Percentiles rank a stretch among this genome's conserved stretches.
phyloP scores from a whole-genome alignment of 2,329 filamentous ascomycete genomes.

The Tolypocladium cylindrosporum region DNA sequence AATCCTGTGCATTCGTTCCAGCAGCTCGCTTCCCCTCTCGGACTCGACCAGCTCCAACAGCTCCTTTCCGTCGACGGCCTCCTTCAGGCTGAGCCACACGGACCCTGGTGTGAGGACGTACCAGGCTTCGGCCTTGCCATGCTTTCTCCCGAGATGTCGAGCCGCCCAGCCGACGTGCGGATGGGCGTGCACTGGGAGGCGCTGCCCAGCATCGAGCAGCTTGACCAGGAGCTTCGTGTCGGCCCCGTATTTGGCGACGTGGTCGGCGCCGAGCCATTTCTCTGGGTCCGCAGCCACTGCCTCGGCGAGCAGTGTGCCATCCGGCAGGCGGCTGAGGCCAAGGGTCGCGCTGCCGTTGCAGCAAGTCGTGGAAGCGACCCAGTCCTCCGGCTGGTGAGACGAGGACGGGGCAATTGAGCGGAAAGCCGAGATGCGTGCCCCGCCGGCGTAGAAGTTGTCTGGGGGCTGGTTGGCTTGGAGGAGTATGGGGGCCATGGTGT shows the following conservation, averaged over 20 bases:
- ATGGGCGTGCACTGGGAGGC: slow-evolving; percentile 11
- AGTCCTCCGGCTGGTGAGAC: slow-evolving; percentile 9
- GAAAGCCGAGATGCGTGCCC: slow-evolving; percentile 7
- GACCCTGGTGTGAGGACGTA: slow-evolving; percentile 9
- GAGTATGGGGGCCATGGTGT: slow-evolving; percentile 1
- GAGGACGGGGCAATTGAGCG: slow-evolving; percentile 2
- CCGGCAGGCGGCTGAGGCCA: slow-evolving; percentile 6
- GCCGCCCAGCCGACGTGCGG: slow-evolving; percentile 9
- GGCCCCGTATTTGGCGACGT: slow-evolving; percentile 6
- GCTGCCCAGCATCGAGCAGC: slow-evolving; percentile 11
- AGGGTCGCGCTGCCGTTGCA: slow-evolving; percentile 7
- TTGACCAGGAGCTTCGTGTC: slow-evolving; percentile 12
- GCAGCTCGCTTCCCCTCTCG: slow-evolving; percentile 4
- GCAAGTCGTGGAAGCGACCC: slow-evolving; percentile 11
- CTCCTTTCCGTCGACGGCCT: slow-evolving; percentile 4
- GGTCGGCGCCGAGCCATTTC: slow-evolving; percentile 8
- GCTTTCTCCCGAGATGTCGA: slow-evolving; percentile 6
- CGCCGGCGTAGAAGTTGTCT: slow-evolving; percentile 8
- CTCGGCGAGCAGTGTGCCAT: slow-evolving; percentile 8
- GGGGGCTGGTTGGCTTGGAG: slow-evolving; percentile 8
- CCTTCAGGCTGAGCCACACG: slow-evolving; percentile 7
- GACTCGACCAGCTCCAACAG: slow-evolving; percentile 5
- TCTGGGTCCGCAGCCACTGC: slow-evolving; percentile 7
- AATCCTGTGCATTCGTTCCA: slow-evolving; percentile 8
- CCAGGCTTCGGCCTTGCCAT: slow-evolving; percentile 13